These are phyloP conservation scores for Aphanomyces astaci DNA, from an alignment of 352 stramenopile species.

Conservation along the genomic window DNA sequence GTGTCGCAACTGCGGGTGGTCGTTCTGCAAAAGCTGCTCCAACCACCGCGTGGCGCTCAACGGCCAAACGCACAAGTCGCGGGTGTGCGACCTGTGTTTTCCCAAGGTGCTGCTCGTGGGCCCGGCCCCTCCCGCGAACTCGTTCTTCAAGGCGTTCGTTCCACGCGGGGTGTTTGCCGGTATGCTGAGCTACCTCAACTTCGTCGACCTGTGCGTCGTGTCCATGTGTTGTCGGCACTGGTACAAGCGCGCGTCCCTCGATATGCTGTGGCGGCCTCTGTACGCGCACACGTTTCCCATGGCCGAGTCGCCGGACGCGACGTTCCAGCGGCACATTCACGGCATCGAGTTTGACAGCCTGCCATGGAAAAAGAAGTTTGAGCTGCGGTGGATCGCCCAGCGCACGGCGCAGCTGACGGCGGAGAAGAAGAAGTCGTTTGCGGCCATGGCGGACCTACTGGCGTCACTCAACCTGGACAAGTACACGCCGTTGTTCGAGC, in stretches of 20 bases:
- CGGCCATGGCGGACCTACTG: constrained; percentile 76
- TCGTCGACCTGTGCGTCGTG: constrained; percentile 74
- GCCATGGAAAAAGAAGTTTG: constrained; percentile 80
- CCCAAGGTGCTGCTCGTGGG: constrained; percentile 63
- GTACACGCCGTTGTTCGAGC: constrained; percentile 77
- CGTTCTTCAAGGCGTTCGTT: constrained; percentile 83
- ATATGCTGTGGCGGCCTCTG: constrained; percentile 79
- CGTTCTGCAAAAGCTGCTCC: constrained; percentile 81
- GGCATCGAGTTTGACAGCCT: constrained; percentile 79
- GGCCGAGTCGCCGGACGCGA: constrained; percentile 71
- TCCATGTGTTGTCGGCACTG: constrained; percentile 82
- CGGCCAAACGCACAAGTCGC: constrained; percentile 77
- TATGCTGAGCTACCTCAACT: constrained; percentile 82
- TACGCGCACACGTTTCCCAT: constrained; percentile 79
- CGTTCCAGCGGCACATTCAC: constrained; percentile 78
- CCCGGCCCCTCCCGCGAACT: constrained; percentile 66
- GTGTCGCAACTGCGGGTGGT: constrained; percentile 66
- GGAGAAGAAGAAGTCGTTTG: constrained; percentile 85
- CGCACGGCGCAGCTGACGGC: constrained; percentile 70
- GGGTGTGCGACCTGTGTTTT: constrained; percentile 78
- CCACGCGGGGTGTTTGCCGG: constrained; percentile 76
- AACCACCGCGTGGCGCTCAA: constrained; percentile 63
- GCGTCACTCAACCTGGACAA: constrained; percentile 72
- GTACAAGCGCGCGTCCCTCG: constrained; percentile 76
- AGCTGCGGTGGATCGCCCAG: constrained; percentile 68